These are phyloP conservation scores for Phaeodactylum tricornutum DNA, from an alignment of 108 stramenopile genomes.

Conservation along the genomic window DNA sequence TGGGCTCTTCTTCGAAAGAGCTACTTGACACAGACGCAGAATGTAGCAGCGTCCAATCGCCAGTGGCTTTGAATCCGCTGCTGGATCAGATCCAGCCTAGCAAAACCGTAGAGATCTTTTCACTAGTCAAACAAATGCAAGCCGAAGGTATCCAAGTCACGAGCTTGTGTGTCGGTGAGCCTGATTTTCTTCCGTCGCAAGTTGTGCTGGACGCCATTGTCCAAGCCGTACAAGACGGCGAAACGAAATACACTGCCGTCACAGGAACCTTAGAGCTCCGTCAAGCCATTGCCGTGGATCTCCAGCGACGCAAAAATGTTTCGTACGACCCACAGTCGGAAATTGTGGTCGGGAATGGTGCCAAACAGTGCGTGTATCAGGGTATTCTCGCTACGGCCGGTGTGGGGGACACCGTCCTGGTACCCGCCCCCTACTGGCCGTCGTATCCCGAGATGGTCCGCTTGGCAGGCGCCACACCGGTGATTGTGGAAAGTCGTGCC, in stretches of 20 bases:
- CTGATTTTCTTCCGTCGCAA: slow-evolving; percentile 87
- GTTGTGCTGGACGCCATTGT: slow-evolving; percentile 78
- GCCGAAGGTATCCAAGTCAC: slow-evolving; percentile 72
- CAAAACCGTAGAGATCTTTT: slow-evolving; percentile 80
- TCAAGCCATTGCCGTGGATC: slow-evolving; percentile 80
- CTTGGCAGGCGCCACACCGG: slow-evolving; percentile 74
- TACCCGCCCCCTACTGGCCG: slow-evolving; percentile 96
- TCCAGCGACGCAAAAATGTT: slow-evolving; percentile 69
- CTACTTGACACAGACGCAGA: too few species aligned
- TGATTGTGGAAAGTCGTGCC: slow-evolving; percentile 77
- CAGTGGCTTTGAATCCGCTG: slow-evolving; percentile 68
- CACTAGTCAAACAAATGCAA: slow-evolving; percentile 74
- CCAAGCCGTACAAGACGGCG: slow-evolving; percentile 48
- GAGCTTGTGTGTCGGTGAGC: slow-evolving; percentile 96
- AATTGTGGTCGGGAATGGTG: slow-evolving; percentile 93
- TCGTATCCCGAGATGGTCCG: slow-evolving; percentile 94
- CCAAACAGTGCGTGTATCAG: slow-evolving; percentile 92
- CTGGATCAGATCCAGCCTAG: slow-evolving; percentile 54
- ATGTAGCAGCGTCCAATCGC: too few species aligned
- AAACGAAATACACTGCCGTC: slow-evolving; percentile 91
- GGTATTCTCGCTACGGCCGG: slow-evolving; percentile 81
- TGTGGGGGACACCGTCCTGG: slow-evolving; percentile 81
- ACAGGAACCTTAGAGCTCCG: slow-evolving; percentile 80
- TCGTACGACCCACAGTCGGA: slow-evolving; percentile 71
- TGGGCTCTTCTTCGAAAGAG: too few species aligned